phyloP scores from a whole-genome alignment of 148 eudicot species.

The Salicornia ramosissima region DNA sequence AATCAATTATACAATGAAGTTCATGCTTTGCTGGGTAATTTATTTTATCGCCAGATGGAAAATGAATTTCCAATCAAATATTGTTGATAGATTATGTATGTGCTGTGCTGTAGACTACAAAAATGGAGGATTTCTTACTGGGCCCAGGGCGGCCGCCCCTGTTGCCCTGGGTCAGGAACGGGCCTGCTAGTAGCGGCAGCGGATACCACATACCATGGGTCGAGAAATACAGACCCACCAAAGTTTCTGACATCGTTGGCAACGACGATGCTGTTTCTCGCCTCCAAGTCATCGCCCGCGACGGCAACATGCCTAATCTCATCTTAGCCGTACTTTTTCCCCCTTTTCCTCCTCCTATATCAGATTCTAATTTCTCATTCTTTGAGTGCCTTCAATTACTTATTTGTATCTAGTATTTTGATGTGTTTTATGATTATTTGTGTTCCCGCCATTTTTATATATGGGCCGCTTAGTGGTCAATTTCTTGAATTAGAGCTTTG shows the following conservation, averaged over 20 bases:
- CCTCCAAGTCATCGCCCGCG: constrained; percentile 91
- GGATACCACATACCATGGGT: constrained; percentile 87
- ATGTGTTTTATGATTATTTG: background rate
- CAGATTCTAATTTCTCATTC: background rate
- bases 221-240: constrained; percentile 83
- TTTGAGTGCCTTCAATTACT: background rate
- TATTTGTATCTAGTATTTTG: background rate
- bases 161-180: too few species aligned
- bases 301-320: constrained; percentile 96
- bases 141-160: too few species aligned
- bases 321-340: constrained; percentile 49
- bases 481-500: too few species aligned
- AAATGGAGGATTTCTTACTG: too few species aligned
- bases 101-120: too few species aligned
- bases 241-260: constrained; percentile 84
- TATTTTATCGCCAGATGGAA: too few species aligned
- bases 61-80: too few species aligned
- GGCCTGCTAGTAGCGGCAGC: too few species aligned
- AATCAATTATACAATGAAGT: too few species aligned
- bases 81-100: too few species aligned
- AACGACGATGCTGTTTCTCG: constrained; percentile 87
- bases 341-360: background rate
- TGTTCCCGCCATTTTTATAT: constrained; percentile 14
- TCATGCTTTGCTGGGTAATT: too few species aligned
- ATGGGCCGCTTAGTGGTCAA: too few species aligned